Base-by-base conservation (phyloP, 1,284 basidiomycete species). In the Cystobasidium slooffiae region DNA sequence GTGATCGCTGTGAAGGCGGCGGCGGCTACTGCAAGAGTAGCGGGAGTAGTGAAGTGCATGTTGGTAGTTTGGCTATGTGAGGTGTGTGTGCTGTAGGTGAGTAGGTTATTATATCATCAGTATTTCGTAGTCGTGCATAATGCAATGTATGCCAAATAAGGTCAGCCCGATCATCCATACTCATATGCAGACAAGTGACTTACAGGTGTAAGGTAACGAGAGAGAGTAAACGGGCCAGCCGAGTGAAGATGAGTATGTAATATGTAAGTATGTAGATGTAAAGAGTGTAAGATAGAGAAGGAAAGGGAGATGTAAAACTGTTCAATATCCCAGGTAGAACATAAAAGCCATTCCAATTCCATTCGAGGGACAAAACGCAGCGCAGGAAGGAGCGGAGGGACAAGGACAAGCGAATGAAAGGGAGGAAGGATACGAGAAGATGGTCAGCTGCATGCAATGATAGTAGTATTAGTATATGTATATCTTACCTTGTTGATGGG, bases 1-100 rank as follows among this genome's bases (percentile, higher is more conserved):
- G 12, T 37, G 43, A 41, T 24, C 20, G 61, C 37, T 22, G 43
- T 9, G 20, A 49, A 46, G 24, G 20, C 12, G 9, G 61, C 61
- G 6, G 61, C 43, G 43, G 47, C 16, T 14, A 51, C 14, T 51
- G 20, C 16, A 20, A 14, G 14, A 20, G 20, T 14, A 51, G 47
- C 37, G n/a, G 61, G 22, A 44, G 47, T 49, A 22, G 16, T 46
- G 61, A 63, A 49, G 18, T 63, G 61, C 61, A 63, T 63, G 61
- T 0, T 31, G 39, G 12, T 41, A n/a, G 22, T 16, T 31, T 37
- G 41, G 41, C 39, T 10, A 12, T 14, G 7, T 7, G 39, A 61
- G 39, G 59, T 56, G 59, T 61, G 39, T 44, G 5, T 61, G 39
- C 20, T n/a, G 24, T 55, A 12, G 24, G 37, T 18, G 12, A 43